Conservation (phyloP, 352 stramenopile genomes). For the Blastocystis sp. region DNA sequence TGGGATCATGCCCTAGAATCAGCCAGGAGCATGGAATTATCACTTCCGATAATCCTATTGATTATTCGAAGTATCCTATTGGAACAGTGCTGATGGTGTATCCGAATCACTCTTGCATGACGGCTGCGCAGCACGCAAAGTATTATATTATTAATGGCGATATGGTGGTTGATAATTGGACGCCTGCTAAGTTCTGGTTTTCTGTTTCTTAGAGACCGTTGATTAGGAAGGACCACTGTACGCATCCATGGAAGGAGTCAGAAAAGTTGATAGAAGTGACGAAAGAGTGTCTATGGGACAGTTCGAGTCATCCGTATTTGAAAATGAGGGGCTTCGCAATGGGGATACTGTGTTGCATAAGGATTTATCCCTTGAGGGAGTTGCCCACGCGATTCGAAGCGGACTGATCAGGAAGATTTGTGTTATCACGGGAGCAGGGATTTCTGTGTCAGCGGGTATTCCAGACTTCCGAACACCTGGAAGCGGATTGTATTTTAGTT, state of each 20-base stretch:
- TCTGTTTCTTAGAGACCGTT: neutral
- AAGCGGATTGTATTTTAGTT: slow-evolving; percentile 70
- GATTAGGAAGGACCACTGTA: neutral
- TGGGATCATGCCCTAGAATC: neutral
- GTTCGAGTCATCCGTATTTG: slow-evolving; percentile 3
- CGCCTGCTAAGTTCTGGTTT: slow-evolving; percentile 44
- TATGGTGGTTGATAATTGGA: slow-evolving; percentile 40
- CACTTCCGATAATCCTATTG: slow-evolving; percentile 43
- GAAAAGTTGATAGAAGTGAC: neutral
- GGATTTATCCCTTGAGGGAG: slow-evolving; percentile 3
- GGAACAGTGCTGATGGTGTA: slow-evolving; percentile 33
- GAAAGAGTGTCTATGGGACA: neutral
- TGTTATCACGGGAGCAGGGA: slow-evolving; percentile 77
- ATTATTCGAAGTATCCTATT: slow-evolving; percentile 48
- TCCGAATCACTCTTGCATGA: slow-evolving; percentile 55
- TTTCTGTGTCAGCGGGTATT: slow-evolving; percentile 85
- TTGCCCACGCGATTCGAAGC: slow-evolving; percentile 65
- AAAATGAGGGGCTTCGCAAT: neutral
- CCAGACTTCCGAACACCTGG: slow-evolving; percentile 81
- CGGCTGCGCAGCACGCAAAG: slow-evolving; percentile 14
- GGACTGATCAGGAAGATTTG: slow-evolving; percentile 70
- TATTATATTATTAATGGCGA: slow-evolving; percentile 24
- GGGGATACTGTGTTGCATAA: neutral
- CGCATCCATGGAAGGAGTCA: neutral
- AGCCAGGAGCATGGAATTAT: slow-evolving; percentile 50